phyloP scores from a whole-genome alignment of 2,329 filamentous ascomycete species.

The Pleurostoma richardsiae region DNA sequence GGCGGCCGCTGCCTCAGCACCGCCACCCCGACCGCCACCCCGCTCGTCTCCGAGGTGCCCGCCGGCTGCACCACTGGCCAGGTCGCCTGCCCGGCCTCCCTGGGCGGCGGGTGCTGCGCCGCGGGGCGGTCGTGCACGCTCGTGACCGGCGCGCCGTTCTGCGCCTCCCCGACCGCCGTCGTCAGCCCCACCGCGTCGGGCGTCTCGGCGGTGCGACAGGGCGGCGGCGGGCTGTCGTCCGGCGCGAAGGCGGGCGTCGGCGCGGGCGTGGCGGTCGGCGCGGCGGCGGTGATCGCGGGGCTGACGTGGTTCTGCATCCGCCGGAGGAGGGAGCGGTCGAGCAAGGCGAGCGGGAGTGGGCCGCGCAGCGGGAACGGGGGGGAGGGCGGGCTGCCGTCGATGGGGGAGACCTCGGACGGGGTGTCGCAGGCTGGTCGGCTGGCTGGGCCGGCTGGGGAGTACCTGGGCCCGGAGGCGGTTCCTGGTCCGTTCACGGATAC shows the following conservation, averaged over 20 bases:
- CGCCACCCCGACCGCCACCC: conserved; percentile 13
- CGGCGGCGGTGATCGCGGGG: conserved; percentile 32
- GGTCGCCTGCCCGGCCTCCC: conserved; percentile 29
- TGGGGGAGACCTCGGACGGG: conserved; percentile 18
- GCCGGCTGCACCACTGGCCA: conserved; percentile 40
- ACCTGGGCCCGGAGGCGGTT: conserved; percentile 37
- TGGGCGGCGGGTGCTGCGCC: conserved; percentile 46
- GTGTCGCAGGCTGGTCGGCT: conserved; percentile 15
- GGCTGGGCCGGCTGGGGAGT: conserved; percentile 20
- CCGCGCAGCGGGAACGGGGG: conserved; percentile 4
- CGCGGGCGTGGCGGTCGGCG: conserved; percentile 42
- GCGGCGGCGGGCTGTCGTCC: conserved; percentile 26
- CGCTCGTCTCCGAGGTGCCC: conserved; percentile 26
- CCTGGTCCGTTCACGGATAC: conserved; percentile 41
- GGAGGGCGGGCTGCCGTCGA: conserved; percentile 9
- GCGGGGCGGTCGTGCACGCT: conserved; percentile 35
- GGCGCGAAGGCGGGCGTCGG: conserved; percentile 55
- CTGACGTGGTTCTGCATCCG: conserved; percentile 43
- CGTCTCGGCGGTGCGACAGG: conserved; percentile 8
- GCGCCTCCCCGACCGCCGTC: conserved; percentile 30
- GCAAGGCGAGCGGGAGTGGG: conserved; percentile 11
- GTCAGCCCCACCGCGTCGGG: conserved; percentile 21
- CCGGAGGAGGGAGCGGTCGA: conserved; percentile 23
- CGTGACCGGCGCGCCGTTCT: conserved; percentile 28
- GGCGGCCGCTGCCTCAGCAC: conserved; percentile 27